These are phyloP conservation scores for Dactylis glomerata DNA, from an alignment of 176 grass and related monocot species.

Conservation along the genomic window DNA sequence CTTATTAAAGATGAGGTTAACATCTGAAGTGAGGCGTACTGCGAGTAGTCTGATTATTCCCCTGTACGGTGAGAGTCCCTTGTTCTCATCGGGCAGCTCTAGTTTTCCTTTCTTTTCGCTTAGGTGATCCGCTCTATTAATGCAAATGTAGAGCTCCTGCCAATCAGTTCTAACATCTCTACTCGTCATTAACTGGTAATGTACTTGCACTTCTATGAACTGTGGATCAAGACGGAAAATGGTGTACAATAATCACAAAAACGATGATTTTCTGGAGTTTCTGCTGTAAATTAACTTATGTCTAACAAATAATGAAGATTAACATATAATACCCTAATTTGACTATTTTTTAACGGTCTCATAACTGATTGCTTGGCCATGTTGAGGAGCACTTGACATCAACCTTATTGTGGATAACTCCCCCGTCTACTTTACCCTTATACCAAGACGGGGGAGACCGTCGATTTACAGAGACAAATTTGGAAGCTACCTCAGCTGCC, in stretches of 20 bases:
- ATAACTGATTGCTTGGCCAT: neutral
- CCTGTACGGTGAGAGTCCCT: too few species aligned
- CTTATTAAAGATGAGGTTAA: too few species aligned
- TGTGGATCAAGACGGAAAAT: neutral
- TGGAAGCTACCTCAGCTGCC: neutral
- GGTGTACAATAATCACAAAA: neutral
- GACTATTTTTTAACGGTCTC: too few species aligned
- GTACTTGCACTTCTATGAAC: neutral
- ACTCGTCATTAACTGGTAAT: too few species aligned
- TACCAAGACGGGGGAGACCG: neutral
- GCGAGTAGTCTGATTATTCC: too few species aligned
- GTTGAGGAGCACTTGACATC: constrained; percentile 19
- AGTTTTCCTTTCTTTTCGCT: too few species aligned
- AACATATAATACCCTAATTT: neutral
- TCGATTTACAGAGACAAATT: neutral
- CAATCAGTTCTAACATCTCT: too few species aligned
- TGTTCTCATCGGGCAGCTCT: too few species aligned
- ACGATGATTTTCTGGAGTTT: neutral
- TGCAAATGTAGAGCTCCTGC: too few species aligned
- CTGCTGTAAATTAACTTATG: neutral
- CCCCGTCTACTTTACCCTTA: constrained; percentile 4
- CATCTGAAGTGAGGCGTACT: too few species aligned
- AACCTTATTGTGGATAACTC: neutral
- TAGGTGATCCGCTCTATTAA: too few species aligned
- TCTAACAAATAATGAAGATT: neutral